Evolutionary conservation across 345 rosid genomes (phyloP).

Genomic region (Punica granatum): DNA sequence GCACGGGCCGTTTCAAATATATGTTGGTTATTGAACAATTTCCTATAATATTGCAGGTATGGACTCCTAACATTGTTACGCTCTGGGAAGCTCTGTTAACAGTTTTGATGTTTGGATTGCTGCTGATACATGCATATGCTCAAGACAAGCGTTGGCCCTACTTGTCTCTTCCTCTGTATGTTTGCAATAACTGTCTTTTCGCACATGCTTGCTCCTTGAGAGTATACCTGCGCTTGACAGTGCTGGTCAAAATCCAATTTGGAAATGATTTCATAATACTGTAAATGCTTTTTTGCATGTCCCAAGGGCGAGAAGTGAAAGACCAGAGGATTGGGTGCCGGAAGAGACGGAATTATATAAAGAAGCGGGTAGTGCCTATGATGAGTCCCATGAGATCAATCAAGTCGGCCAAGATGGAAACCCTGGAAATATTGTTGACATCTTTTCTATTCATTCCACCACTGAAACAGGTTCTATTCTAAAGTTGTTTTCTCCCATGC

Average conservation of each 20-base stretch:
- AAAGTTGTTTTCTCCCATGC: conserved; percentile 1
- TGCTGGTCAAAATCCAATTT: neutral
- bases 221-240: neutral
- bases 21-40: neutral
- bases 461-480: conserved; percentile 33
- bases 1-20: neutral
- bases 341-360: conserved; percentile 39
- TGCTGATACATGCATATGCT: conserved; percentile 71
- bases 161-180: conserved; percentile 78
- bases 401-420: conserved; percentile 33
- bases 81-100: conserved; percentile 84
- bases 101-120: conserved; percentile 70
- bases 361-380: conserved; percentile 24
- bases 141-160: conserved; percentile 97
- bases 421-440: conserved; percentile 52
- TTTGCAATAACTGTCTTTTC: conserved; percentile 4
- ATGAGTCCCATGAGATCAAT: conserved; percentile 33
- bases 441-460: conserved; percentile 70
- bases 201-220: neutral
- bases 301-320: conserved; percentile 54
- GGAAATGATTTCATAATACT: conserved; percentile 4
- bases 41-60: conserved; percentile 40
- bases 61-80: conserved; percentile 85
- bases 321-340: conserved; percentile 98
- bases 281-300: conserved; percentile 15